Evolutionary conservation across 2,329 filamentous ascomycete genomes (phyloP).

Genomic region (Teratosphaeriaceae sp.): DNA sequence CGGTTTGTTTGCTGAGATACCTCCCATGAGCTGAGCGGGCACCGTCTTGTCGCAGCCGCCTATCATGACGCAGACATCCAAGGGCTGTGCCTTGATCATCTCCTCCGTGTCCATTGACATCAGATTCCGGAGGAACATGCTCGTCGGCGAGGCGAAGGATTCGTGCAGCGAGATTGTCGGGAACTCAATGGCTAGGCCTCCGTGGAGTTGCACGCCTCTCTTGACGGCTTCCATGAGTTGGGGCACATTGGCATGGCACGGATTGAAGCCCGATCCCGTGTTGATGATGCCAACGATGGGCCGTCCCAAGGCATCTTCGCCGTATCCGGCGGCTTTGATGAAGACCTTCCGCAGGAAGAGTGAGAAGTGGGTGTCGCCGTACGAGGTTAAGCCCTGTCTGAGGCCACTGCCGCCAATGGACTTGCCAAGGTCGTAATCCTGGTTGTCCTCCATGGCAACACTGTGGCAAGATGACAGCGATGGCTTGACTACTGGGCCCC

Average conservation of each 20-base stretch:
- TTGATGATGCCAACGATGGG: constrained; percentile 72
- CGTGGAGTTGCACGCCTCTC: constrained; percentile 59
- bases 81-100: constrained; percentile 66
- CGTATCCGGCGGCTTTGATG: constrained; percentile 69
- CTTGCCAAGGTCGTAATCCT: constrained; percentile 16
- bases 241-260: constrained; percentile 65
- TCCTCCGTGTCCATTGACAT: constrained; percentile 79
- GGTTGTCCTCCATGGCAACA: constrained; percentile 3
- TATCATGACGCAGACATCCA: constrained; percentile 50
- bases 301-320: constrained; percentile 61
- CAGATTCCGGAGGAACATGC: constrained; percentile 67
- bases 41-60: constrained; percentile 70
- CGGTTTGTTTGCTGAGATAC: constrained; percentile 67
- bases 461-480: too few species aligned
- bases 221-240: constrained; percentile 66
- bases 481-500: too few species aligned
- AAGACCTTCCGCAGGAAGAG: constrained; percentile 70
- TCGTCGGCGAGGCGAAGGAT: constrained; percentile 62
- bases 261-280: constrained; percentile 66
- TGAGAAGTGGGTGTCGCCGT: constrained; percentile 69
- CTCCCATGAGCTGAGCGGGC: constrained; percentile 69
- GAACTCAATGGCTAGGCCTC: constrained; percentile 64
- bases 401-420: constrained; percentile 12
- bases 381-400: constrained; percentile 37
- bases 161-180: constrained; percentile 68